These are phyloP conservation scores for Kodamaea nitidulidarum DNA, from an alignment of 805 yeast genomes.

Conservation along the genomic window DNA sequence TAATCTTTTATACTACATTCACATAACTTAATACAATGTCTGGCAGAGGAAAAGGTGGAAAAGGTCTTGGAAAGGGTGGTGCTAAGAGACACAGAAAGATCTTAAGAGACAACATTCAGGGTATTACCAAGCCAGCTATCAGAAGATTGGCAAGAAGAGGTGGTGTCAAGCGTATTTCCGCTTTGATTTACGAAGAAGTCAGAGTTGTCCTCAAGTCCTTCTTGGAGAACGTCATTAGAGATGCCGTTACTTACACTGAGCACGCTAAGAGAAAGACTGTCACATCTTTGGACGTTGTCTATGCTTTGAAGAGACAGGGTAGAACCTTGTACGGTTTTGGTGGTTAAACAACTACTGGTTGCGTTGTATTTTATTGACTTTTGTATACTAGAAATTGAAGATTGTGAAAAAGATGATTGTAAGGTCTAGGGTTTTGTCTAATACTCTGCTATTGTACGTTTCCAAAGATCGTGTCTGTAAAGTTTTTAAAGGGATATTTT, in stretches of 20 bases:
- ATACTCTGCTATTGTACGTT: no score
- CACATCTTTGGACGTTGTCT: slow-evolving; percentile 96
- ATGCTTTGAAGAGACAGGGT: slow-evolving; percentile 99
- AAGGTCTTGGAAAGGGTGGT: slow-evolving; percentile 99
- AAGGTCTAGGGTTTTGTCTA: no score
- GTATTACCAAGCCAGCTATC: slow-evolving; percentile 99
- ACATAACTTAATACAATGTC: slow-evolving; percentile 52
- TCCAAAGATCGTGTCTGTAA: no score
- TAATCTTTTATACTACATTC: slow-evolving; percentile 8
- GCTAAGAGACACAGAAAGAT: slow-evolving; percentile 99
- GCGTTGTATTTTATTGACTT: slow-evolving; percentile 12
- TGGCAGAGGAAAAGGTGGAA: slow-evolving; percentile 99
- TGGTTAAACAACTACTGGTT: slow-evolving; percentile 55
- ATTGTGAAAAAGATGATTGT: not conserved
- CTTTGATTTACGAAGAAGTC: slow-evolving; percentile 97
- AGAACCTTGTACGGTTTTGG: slow-evolving; percentile 99
- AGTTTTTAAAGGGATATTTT: no score
- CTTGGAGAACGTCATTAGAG: slow-evolving; percentile 96
- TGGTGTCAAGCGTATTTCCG: slow-evolving; percentile 99
- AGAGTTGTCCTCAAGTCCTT: slow-evolving; percentile 94
- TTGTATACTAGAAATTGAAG: slow-evolving; percentile 21
- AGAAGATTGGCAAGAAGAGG: slow-evolving; percentile 99
- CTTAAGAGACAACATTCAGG: slow-evolving; percentile 98
- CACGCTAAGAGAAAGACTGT: slow-evolving; percentile 99
- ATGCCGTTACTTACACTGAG: slow-evolving; percentile 98